Evolutionary conservation across 1,139 yeast genomes (phyloP).

Genomic region (Petasospora rhodanensis): DNA sequence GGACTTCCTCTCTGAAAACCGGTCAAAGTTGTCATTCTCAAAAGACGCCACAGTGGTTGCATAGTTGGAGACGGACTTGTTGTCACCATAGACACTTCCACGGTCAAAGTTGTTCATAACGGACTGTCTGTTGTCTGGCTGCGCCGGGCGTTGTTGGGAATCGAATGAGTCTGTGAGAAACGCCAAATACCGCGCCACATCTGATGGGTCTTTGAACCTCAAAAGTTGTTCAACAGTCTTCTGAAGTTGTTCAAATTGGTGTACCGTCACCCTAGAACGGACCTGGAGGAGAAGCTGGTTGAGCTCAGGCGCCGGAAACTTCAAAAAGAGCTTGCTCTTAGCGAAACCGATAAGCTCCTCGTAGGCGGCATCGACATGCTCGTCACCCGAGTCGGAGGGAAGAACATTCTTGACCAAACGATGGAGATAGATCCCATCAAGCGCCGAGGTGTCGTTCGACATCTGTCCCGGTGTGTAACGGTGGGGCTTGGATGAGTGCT

Average conservation of each 20-base stretch:
- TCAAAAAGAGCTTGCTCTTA: slow-evolving; percentile 6
- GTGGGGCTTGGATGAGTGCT: too few relatives aligned
- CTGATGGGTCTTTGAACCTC: slow-evolving; percentile 30
- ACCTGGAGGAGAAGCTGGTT: slow-evolving; percentile 18
- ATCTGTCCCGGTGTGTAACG: too few relatives aligned
- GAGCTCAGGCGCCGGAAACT: slow-evolving; percentile 3
- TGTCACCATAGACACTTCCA: slow-evolving; percentile 11
- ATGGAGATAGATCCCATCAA: slow-evolving; percentile 8
- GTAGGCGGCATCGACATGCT: slow-evolving; percentile 33
- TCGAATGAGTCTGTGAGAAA: slow-evolving; percentile 30
- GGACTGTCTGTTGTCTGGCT: slow-evolving; percentile 1
- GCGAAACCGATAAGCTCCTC: slow-evolving; percentile 16
- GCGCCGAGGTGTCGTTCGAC: too few relatives aligned
- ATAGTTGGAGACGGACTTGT: slow-evolving; percentile 8
- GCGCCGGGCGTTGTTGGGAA: slow-evolving; percentile 18
- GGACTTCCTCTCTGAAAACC: slow-evolving; percentile 33
- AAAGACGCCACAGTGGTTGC: slow-evolving; percentile 31
- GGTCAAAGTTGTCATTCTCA: slow-evolving; percentile 30
- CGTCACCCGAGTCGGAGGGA: slow-evolving; percentile 39
- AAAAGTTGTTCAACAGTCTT: slow-evolving; percentile 32
- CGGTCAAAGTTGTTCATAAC: slow-evolving; percentile 5
- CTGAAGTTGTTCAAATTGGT: slow-evolving; percentile 32
- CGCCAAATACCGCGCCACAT: slow-evolving; percentile 36
- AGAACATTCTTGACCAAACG: slow-evolving; percentile 20
- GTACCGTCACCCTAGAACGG: slow-evolving; percentile 13